Conservation (phyloP, 768 basidiomycete species). For the Lenzites betulinus region DNA sequence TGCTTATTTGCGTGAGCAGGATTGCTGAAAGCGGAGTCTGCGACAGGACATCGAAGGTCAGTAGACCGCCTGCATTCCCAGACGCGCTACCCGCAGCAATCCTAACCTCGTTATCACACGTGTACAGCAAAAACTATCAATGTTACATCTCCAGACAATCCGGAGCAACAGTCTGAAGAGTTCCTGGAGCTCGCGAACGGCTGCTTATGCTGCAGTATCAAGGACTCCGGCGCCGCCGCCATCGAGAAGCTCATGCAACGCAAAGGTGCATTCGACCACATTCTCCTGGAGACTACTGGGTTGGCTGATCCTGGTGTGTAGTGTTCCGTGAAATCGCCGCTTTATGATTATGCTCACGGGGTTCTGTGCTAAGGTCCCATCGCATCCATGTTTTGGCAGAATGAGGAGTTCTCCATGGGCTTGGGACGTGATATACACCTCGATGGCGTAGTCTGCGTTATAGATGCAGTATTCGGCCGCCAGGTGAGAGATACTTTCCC, state of each 20-base stretch:
- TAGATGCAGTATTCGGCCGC: constrained; percentile 83
- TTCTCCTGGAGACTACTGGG: constrained; percentile 93
- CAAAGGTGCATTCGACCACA: constrained; percentile 91
- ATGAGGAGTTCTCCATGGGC: constrained; percentile 75
- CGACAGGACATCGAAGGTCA: constrained; percentile 88
- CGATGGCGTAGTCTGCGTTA: constrained; percentile 91
- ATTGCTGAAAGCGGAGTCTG: constrained; percentile 18
- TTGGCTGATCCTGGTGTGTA: constrained; percentile 88
- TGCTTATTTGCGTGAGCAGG: background rate
- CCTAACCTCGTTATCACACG: background rate
- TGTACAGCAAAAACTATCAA: constrained; percentile 81
- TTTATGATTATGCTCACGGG: background rate
- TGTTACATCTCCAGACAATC: constrained; percentile 67
- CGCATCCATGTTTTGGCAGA: constrained; percentile 85
- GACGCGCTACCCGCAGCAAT: background rate
- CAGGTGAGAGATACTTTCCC: constrained; percentile 40
- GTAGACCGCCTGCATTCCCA: constrained; percentile 1
- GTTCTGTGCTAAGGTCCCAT: constrained; percentile 61
- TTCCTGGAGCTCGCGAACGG: constrained; percentile 94
- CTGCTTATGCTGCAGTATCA: constrained; percentile 98
- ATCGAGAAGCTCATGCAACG: constrained; percentile 90
- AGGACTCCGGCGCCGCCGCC: constrained; percentile 89
- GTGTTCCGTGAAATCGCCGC: background rate
- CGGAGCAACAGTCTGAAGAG: constrained; percentile 71
- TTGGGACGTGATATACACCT: constrained; percentile 69